Evolutionary conservation across 148 eudicot species (phyloP), one percentile per base, ranked within the genome.

Genomic region (Chenopodium formosanum): DNA sequence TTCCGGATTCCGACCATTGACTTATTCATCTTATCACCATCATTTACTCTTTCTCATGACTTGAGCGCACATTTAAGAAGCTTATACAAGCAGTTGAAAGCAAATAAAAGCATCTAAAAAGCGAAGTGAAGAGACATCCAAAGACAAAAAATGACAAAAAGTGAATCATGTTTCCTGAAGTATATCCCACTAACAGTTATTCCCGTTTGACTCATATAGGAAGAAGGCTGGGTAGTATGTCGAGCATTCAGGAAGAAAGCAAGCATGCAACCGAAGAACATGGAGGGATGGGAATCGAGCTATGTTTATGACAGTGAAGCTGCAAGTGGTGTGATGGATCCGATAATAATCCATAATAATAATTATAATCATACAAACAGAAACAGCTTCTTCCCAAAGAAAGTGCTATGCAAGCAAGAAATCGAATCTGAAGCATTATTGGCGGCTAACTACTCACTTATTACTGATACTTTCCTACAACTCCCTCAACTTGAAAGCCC

Each of bases 401-500:
- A 70, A 65, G 85, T 87, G 82, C 70, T 88, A 40, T 94, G 97
- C 92, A 93, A 93, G 83, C 91, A 90, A 85, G 97, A 95, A 48
- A 8, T 87, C 5, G 88, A 90, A 84, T 84, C 89, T 1, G 87
- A 93, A 71, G 80, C 81, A 40, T 58, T 86, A 37, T 37, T 37
- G 40, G 40, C 40, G 37, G 83, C 83, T 20, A 83, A 78, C 25
- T 85, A 82, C 25, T 85, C 89, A 11, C 2, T 50, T 23, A 80
- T 83, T 4, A 7, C 76, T 62, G 91, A 91, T 79, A 91, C 75
- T 60, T 94, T 90, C 67, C 63, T 89, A 68, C 94, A 92, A 81
- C 94, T 95, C 69, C 97, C 98, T 44, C 94, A 92, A 88, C 92
- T 93, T 2, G 93, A 92, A 66, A 92, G 91, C 89, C 91, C 94